Evolutionary conservation across 768 basidiomycete species (phyloP), one percentile per base, ranked within the genome.

Genomic region (Boletus barrowsii): DNA sequence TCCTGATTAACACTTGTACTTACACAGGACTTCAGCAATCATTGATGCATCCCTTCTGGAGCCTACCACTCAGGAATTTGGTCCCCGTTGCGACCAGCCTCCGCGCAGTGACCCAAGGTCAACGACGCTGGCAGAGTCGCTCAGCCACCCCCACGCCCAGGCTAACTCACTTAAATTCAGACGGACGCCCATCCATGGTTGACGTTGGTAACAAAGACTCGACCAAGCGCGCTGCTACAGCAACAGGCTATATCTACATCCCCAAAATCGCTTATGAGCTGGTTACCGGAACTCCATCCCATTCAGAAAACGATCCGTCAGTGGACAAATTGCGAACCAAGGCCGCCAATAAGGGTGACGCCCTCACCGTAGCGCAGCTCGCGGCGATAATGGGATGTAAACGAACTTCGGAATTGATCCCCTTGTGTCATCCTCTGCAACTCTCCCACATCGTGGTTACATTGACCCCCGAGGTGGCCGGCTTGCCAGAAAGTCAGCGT

Each of bases 341-440:
- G 67, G 77, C 79, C 5, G 72, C 75, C 37, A 65, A 72, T 37
- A 91, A 91, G 68, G 89, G 89, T 11, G 83, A 90, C 64, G 80
- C 81, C 9, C 74, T 91, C 36, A 84, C 83, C 14, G 81, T 89
- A 17, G 88, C 88, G 22, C 90, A 93, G 62, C 74, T 96, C 22
- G 91, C 93, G 8, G 93, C 83, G 17, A 89, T 94, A 66, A 92
- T 92, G 85, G 93, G 81, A 10, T 83, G 87, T 53, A 96, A 96
- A 68, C 83, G 83, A 57, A 95, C 93, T 1, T 76, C 88, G 24
- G 83, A 84, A 36, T 77, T 95, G 42, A 93, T 96, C 49, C 93
- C 93, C 10, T 76, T 96, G 15, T 96, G 93, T 63, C 93, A 96
- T 69, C 87, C 91, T 3, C 75, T 96, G n/a, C 68, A 78, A 18